Evolutionary conservation across 116 monocot genomes (phyloP).

Genomic region (Papilionanthe hybrid): DNA sequence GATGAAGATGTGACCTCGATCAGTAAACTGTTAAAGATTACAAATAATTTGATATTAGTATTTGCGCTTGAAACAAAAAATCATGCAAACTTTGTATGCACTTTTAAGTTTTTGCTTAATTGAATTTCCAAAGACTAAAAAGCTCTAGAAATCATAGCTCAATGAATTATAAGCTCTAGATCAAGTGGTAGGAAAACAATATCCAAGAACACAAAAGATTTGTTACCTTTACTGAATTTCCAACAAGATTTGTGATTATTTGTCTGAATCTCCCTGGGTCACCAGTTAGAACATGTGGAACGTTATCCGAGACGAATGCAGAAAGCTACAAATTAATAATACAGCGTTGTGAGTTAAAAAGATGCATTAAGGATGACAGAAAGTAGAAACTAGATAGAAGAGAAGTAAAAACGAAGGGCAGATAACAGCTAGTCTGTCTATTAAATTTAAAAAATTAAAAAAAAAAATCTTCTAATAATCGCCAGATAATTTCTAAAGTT

Average conservation of each 20-base stretch:
- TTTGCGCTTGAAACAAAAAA: not conserved
- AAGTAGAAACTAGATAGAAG: conserved; percentile 4
- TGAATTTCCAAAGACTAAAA: not conserved
- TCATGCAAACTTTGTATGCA: too few species aligned
- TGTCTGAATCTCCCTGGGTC: conserved; percentile 95
- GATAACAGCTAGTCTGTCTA: not conserved
- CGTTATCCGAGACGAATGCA: conserved; percentile 75
- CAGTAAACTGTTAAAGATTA: conserved; percentile 62
- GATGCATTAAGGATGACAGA: conserved; percentile 4
- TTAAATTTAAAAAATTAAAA: not conserved
- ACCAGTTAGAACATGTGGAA: conserved; percentile 83
- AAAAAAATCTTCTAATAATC: not conserved
- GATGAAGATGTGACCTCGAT: conserved; percentile 91
- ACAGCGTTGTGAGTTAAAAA: not conserved
- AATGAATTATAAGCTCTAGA: not conserved
- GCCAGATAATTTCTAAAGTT: not conserved
- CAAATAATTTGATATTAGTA: not conserved
- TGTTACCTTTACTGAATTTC: conserved; percentile 91
- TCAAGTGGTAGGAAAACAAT: not conserved
- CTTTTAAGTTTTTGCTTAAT: not conserved
- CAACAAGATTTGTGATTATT: conserved; percentile 95
- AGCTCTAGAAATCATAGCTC: not conserved
- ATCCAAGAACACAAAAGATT: conserved; percentile 6
- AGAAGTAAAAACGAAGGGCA: not conserved
- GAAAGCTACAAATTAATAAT: conserved; percentile 58